Conservation (phyloP, 2,329 filamentous ascomycete genomes). For the Trichophyton simii region DNA sequence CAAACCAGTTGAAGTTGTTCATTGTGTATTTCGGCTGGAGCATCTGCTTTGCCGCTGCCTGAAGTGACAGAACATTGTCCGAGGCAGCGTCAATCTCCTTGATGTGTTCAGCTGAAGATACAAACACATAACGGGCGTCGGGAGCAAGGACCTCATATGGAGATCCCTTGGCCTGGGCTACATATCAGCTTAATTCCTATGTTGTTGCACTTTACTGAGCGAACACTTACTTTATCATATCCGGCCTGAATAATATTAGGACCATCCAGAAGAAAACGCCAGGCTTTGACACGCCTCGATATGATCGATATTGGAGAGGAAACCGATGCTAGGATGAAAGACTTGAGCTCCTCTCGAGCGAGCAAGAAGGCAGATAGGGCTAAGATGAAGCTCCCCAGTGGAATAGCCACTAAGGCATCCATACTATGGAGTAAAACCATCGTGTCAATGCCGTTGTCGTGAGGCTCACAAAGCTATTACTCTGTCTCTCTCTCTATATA, state of each 20-base stretch:
- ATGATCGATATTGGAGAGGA: not conserved
- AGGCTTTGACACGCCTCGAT: not conserved
- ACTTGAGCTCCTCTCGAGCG: not conserved
- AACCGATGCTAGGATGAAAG: not conserved
- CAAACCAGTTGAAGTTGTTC: slow-evolving; percentile 1
- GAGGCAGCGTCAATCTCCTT: not conserved
- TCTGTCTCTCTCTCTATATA: no score
- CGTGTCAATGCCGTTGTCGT: not conserved
- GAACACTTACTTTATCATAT: not conserved
- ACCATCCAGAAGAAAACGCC: not conserved
- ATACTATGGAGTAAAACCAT: not conserved
- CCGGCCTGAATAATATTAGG: not conserved
- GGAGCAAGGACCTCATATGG: not conserved
- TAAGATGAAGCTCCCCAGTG: not conserved
- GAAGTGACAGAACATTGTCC: not conserved
- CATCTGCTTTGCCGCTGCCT: not conserved
- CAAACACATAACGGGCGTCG: not conserved
- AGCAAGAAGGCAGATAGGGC: not conserved
- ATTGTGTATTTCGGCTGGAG: not conserved
- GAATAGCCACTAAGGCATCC: not conserved
- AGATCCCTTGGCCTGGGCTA: not conserved
- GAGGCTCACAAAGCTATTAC: no score
- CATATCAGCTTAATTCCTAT: not conserved
- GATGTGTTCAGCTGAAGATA: not conserved
- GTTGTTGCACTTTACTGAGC: not conserved